Evolutionary conservation across 768 basidiomycete species (phyloP).

Genomic region (Podaxis sp.): DNA sequence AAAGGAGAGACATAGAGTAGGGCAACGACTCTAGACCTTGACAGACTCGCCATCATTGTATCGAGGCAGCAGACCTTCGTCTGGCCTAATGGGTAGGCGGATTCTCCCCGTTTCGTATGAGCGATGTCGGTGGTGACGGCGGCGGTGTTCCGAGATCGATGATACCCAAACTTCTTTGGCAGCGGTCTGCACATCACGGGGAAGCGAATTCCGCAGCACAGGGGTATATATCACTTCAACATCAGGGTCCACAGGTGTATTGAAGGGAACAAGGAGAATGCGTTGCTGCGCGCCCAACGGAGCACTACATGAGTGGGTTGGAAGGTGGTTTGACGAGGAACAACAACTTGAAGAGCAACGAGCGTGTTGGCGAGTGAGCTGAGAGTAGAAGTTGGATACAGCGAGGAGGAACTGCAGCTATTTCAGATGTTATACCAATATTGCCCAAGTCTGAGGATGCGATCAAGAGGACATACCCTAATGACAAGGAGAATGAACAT

Average conservation of each 20-base stretch:
- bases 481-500: slow-evolving; percentile 63
- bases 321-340: slow-evolving; percentile 15
- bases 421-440: neutral
- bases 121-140: slow-evolving; percentile 29
- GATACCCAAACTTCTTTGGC: slow-evolving; percentile 73
- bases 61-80: slow-evolving; percentile 42
- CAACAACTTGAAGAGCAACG: slow-evolving; percentile 17
- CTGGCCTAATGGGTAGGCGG: slow-evolving; percentile 41
- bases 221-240: slow-evolving; percentile 66
- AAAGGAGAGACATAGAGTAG: neutral
- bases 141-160: slow-evolving; percentile 27
- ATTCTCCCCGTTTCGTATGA: slow-evolving; percentile 36
- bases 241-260: slow-evolving; percentile 19
- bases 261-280: slow-evolving; percentile 60
- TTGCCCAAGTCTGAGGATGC: neutral
- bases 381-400: slow-evolving; percentile 62
- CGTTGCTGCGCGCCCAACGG: slow-evolving; percentile 43
- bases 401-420: slow-evolving; percentile 79
- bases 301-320: slow-evolving; percentile 20
- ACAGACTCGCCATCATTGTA: slow-evolving; percentile 10
- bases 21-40: slow-evolving; percentile 5
- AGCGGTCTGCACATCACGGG: slow-evolving; percentile 49
- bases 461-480: slow-evolving; percentile 46
- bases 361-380: slow-evolving; percentile 44
- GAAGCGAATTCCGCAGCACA: slow-evolving; percentile 54